Percentiles rank a stretch among this genome's conserved stretches.
phyloP scores from a whole-genome alignment of 2,329 filamentous ascomycete genomes.

The Cladosporium oxysporum region DNA sequence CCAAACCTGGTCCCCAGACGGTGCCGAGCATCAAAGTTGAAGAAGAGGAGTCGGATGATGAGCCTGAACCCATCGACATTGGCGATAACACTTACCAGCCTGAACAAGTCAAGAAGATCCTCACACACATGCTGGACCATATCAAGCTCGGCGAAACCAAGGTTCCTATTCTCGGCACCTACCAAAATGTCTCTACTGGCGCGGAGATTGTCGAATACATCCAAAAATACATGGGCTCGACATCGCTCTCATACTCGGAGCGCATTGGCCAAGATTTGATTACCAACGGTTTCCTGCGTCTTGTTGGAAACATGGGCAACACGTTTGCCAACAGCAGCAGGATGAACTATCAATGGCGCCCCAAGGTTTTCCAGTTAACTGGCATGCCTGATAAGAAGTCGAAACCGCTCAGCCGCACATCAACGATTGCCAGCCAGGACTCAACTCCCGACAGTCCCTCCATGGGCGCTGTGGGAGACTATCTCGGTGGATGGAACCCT shows the following conservation, averaged over 20 bases:
- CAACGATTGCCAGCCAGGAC: slow-evolving; percentile 63
- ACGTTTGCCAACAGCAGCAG: slow-evolving; percentile 96
- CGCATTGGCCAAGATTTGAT: slow-evolving; percentile 93
- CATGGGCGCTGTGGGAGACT: slow-evolving; percentile 77
- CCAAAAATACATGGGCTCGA: slow-evolving; percentile 81
- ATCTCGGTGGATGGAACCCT: slow-evolving; percentile 89
- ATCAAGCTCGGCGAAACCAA: slow-evolving; percentile 90
- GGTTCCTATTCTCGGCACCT: slow-evolving; percentile 91
- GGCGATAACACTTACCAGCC: slow-evolving; percentile 84
- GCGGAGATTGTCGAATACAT: slow-evolving; percentile 95
- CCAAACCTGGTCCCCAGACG: slow-evolving; percentile 50
- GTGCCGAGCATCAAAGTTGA: slow-evolving; percentile 85
- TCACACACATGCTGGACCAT: slow-evolving; percentile 80
- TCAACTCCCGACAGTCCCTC: slow-evolving; percentile 70
- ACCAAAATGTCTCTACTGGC: slow-evolving; percentile 87
- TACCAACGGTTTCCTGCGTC: slow-evolving; percentile 77
- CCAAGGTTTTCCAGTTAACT: slow-evolving; percentile 84
- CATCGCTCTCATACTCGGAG: slow-evolving; percentile 87
- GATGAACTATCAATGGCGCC: slow-evolving; percentile 96
- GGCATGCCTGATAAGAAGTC: slow-evolving; percentile 88
- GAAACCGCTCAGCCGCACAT: slow-evolving; percentile 65
- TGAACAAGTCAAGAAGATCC: slow-evolving; percentile 87
- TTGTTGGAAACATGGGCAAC: slow-evolving; percentile 92
- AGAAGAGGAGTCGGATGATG: slow-evolving; percentile 57
- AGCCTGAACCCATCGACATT: slow-evolving; percentile 84